Conservation (phyloP, 306 rosid genomes). For the Glycine soja region DNA sequence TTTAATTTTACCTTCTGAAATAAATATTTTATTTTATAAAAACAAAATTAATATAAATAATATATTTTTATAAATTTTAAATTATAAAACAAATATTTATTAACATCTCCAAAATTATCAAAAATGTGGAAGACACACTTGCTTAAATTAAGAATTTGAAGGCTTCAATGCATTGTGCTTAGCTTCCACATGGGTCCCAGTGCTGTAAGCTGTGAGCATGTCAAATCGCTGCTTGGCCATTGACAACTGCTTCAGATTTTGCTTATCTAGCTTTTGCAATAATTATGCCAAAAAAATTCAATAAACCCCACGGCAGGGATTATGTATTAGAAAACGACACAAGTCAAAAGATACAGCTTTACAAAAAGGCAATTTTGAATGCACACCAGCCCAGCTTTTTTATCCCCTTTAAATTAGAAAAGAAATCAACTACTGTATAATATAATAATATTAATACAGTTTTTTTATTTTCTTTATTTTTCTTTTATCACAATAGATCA, state of each 20-base stretch:
- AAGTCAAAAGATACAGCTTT: conserved; percentile 53
- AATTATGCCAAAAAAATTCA: conserved; percentile 46
- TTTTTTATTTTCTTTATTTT: background rate
- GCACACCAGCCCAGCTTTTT: conserved; percentile 36
- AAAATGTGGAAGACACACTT: background rate
- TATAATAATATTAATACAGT: background rate
- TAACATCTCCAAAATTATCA: background rate
- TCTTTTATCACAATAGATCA: too few relatives aligned
- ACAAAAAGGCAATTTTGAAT: conserved; percentile 41
- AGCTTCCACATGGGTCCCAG: background rate
- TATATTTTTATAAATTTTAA: too few relatives aligned
- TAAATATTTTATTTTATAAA: too few relatives aligned
- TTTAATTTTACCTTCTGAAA: too few relatives aligned
- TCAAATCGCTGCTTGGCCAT: conserved; percentile 35
- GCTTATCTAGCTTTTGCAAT: conserved; percentile 53
- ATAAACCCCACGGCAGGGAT: conserved; percentile 49
- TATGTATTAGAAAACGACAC: conserved; percentile 56
- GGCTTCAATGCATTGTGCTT: background rate
- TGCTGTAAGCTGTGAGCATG: background rate
- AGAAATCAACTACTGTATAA: conserved; percentile 23
- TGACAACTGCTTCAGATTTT: conserved; percentile 41
- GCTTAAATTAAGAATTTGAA: background rate
- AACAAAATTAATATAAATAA: too few relatives aligned
- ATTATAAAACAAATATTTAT: too few relatives aligned
- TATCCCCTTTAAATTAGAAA: background rate